Percentiles rank a stretch among this genome's conserved stretches.
Conservation (phyloP, 345 rosid genomes). For the Aquilaria sinensis region DNA sequence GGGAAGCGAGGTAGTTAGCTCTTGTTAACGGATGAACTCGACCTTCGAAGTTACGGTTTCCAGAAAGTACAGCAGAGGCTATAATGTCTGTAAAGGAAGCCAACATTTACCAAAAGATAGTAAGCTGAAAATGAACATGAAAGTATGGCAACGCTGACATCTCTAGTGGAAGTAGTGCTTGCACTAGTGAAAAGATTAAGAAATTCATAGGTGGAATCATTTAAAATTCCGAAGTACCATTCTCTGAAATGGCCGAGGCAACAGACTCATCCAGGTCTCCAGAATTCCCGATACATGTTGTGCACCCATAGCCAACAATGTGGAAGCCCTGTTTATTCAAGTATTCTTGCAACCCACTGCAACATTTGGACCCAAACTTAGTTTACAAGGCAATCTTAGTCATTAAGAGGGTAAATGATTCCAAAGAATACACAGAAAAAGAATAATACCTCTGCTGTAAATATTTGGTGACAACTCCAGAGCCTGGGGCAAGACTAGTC, state of each 20-base stretch:
- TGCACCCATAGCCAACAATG: constrained; percentile 97
- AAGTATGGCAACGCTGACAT: neutral
- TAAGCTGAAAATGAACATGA: constrained; percentile 1
- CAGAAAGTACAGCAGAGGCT: constrained; percentile 95
- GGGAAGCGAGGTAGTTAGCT: constrained; percentile 99
- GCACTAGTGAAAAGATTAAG: neutral
- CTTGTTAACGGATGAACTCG: constrained; percentile 97
- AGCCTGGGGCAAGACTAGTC: constrained; percentile 99
- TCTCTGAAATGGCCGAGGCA: constrained; percentile 87
- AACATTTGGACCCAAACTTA: constrained; percentile 13
- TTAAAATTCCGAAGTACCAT: constrained; percentile 42
- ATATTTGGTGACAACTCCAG: constrained; percentile 97
- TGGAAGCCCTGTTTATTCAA: constrained; percentile 87
- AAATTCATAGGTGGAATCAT: too few relatives aligned
- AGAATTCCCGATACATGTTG: constrained; percentile 99
- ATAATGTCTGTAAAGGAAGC: constrained; percentile 58
- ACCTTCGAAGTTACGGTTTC: constrained; percentile 96
- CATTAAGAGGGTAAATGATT: neutral
- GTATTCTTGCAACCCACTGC: constrained; percentile 91
- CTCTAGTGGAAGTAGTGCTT: too few relatives aligned
- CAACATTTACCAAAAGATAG: neutral
- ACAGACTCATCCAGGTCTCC: constrained; percentile 94
- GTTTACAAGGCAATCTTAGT: neutral
- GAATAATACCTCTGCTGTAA: constrained; percentile 56
- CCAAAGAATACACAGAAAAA: neutral